Evolutionary conservation across 176 grass and related monocot genomes (phyloP).

Genomic region (Musa schizocarpa): DNA sequence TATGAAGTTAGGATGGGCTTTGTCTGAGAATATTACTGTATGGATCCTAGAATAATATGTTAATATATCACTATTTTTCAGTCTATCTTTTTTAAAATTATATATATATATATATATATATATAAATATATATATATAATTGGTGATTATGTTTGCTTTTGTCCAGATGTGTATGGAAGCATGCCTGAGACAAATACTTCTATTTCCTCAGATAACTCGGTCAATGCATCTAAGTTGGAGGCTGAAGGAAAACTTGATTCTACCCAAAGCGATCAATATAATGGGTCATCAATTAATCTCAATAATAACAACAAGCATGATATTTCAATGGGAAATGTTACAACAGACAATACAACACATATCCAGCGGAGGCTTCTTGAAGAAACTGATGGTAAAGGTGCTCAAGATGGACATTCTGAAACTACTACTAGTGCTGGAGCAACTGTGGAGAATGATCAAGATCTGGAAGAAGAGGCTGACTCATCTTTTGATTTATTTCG

Average conservation of each 20-base stretch:
- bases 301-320: conserved; percentile 21
- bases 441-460: conserved; percentile 57
- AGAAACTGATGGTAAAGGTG: conserved; percentile 36
- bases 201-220: conserved; percentile 12
- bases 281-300: conserved; percentile 21
- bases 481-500: conserved; percentile 81
- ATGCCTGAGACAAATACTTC: conserved; percentile 10
- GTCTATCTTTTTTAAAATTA: not conserved
- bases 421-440: conserved; percentile 21
- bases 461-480: conserved; percentile 74
- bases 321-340: conserved; percentile 23
- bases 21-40: not conserved
- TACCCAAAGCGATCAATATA: conserved; percentile 29
- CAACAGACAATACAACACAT: conserved; percentile 35
- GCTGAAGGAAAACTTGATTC: conserved; percentile 29
- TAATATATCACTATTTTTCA: not conserved
- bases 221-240: conserved; percentile 31
- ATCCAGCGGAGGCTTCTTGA: conserved; percentile 73
- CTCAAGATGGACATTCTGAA: conserved; percentile 39
- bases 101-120: not conserved
- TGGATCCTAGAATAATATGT: not conserved
- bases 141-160: not conserved
- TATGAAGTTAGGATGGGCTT: not conserved
- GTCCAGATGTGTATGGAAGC: conserved; percentile 16
- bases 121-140: not conserved